phyloP scores from a whole-genome alignment of 306 rosid genomes.

The Malus domestica region ASM211411v1 NC_041789.1:28185501-28186000 shows the following conservation, averaged over 20 bases:
- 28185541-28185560: constrained; percentile 66
- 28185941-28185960: not conserved
- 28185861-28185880: too few species aligned
- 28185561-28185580: constrained; percentile 88
- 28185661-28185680: not conserved
- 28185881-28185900: too few species aligned
- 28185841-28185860: too few species aligned
- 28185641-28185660: not conserved
- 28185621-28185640: not conserved
- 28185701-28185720: not conserved
- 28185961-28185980: too few species aligned
- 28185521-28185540: constrained; percentile 73
- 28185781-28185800: not conserved
- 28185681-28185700: not conserved
- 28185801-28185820: not conserved
- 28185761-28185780: not conserved
- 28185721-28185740: not conserved
- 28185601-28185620: constrained; percentile 42
- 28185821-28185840: too few species aligned
- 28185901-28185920: too few species aligned
- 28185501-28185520: constrained; percentile 89
- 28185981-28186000: too few species aligned
- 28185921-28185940: too few species aligned
- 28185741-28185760: not conserved
- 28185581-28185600: constrained; percentile 85